These are phyloP conservation scores for Yamadazyma endophytica DNA, from an alignment of 805 yeast genomes.

Conservation along the genomic window DNA sequence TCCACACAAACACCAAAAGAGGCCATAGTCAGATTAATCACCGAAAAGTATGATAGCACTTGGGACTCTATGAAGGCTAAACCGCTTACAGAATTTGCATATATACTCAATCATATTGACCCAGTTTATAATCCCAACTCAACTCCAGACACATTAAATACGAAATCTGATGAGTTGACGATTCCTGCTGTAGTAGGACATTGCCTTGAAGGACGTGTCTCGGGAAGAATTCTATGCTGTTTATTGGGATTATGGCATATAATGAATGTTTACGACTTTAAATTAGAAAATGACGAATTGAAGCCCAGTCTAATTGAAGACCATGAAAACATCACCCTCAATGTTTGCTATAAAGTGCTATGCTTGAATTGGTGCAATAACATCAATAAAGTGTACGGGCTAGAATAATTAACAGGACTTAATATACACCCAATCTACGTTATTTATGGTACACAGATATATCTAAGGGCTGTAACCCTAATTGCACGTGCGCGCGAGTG, in stretches of 20 bases:
- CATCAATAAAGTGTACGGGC: constrained; percentile 29
- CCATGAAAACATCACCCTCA: constrained; percentile 6
- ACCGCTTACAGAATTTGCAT: constrained; percentile 2
- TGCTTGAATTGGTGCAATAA: constrained; percentile 22
- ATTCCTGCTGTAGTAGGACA: constrained; percentile 12
- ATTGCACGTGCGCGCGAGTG: too few relatives aligned
- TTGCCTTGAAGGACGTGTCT: constrained; percentile 16
- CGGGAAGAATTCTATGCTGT: constrained; percentile 30
- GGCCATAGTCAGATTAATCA: background rate
- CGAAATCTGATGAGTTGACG: constrained; percentile 4
- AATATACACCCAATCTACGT: too few relatives aligned
- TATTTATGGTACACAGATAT: too few relatives aligned
- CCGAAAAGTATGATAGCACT: background rate
- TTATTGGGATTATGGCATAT: constrained; percentile 35
- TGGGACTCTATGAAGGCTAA: background rate
- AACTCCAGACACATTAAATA: background rate
- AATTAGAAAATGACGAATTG: constrained; percentile 9
- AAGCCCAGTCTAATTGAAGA: background rate
- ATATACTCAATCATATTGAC: constrained; percentile 5
- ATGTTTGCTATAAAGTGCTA: constrained; percentile 11
- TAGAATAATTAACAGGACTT: constrained; percentile 29
- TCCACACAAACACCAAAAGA: constrained; percentile 1
- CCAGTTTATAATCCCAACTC: constrained; percentile 4
- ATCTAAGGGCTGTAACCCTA: too few relatives aligned
- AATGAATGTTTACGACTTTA: constrained; percentile 12